Evolutionary conservation across 768 basidiomycete species (phyloP), one percentile per base, ranked within the genome.

Genomic region (Dioszegia hungarica): DNA sequence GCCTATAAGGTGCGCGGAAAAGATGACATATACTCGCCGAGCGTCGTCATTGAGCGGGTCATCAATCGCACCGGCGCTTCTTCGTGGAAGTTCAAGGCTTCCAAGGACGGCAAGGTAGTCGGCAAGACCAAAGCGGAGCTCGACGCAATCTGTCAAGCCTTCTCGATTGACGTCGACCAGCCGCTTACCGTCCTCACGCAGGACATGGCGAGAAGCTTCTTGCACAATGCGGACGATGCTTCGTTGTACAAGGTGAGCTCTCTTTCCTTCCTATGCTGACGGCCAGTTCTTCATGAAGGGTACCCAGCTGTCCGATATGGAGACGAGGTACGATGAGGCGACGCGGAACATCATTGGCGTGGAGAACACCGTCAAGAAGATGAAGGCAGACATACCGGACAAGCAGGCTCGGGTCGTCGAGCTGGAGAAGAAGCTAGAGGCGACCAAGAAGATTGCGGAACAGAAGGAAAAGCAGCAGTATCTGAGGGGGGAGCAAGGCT

Each of bases 241-340:
- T 89, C 91, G 75, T 92, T 97, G 75, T 98, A 99, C 79, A 85
- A 87, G 78, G 93, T 88, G 69, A 9, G 80, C n/a, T n/a, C n/a
- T n/a, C n/a, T n/a, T n/a, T n/a, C n/a, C n/a, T n/a, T n/a, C n/a
- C n/a, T 63, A 22, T 33, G 44, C 36, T 57, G 34, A 45, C 46
- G 24, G 38, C 0, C 62, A 94, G 91, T 91, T 97, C 76, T 98
- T 98, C 82, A 82, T 98, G 31, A 83, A 85, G 33, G 95, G 95
- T 15, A 98, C 95, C 0, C 89, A 91, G 64, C 83, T 99, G 15
- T 82, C 84, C 33, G 88, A 94, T 66, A 85, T 99, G 41, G 84
- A 82, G 3, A 85, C 89, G 19, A 89, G 93, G 72, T 99, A 99
- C 68, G 84, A 87, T 31, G 79, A 81, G 0, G 87, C 90, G 61